Evolutionary conservation across 257 asterid genomes (phyloP).

Genomic region (Hygrophila difformis): DNA sequence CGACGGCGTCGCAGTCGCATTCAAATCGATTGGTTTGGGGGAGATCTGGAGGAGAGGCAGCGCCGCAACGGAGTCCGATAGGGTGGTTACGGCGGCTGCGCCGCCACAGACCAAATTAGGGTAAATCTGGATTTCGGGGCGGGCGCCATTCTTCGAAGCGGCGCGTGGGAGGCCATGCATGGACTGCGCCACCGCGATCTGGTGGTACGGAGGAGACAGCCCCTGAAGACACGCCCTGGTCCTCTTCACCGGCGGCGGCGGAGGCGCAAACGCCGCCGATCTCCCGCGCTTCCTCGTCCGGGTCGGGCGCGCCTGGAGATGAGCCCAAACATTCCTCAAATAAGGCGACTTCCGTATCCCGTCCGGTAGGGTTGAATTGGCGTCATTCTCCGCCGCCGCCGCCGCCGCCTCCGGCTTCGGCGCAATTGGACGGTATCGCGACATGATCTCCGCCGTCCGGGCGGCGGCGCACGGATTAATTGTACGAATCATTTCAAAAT

Average conservation of each 20-base stretch:
- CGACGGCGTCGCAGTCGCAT: constrained; percentile 19
- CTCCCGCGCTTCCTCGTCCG: constrained; percentile 77
- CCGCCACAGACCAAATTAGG: constrained; percentile 40
- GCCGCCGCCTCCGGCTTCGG: constrained; percentile 63
- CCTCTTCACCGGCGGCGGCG: constrained; percentile 32
- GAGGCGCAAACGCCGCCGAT: constrained; percentile 51
- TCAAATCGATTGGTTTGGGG: constrained; percentile 39
- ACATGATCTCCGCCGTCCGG: constrained; percentile 86
- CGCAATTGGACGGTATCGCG: constrained; percentile 85
- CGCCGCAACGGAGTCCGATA: constrained; percentile 34
- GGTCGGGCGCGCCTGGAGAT: constrained; percentile 86
- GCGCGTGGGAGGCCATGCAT: constrained; percentile 33
- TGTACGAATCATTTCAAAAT: constrained; percentile 50
- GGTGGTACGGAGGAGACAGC: constrained; percentile 23
- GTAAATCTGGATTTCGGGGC: constrained; percentile 30
- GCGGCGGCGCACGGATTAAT: constrained; percentile 42
- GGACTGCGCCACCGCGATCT: constrained; percentile 16
- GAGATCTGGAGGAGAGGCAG: constrained; percentile 30
- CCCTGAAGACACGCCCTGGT: constrained; percentile 27
- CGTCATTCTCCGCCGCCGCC: constrained; percentile 13
- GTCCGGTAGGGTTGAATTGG: constrained; percentile 30
- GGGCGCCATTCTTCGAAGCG: constrained; percentile 20
- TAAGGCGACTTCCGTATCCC: constrained; percentile 59
- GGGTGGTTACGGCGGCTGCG: constrained; percentile 38
- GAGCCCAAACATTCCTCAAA: constrained; percentile 64